Base-by-base conservation (phyloP, 306 rosid species). In the Fragaria ananassa region DNA sequence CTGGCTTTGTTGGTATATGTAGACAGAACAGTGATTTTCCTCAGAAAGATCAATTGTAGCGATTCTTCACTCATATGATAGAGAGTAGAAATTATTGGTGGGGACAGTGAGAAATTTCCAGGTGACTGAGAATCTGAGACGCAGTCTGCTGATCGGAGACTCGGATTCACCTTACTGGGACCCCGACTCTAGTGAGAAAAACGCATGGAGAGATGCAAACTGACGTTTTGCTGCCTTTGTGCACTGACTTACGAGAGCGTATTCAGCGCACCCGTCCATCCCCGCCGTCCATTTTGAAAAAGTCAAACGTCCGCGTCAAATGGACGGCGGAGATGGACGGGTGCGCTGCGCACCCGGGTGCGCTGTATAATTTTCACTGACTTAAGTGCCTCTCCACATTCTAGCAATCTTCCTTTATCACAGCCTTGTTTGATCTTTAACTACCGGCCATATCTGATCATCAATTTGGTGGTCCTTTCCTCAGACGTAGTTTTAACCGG, bases 401-500 rank as follows among this genome's bases (percentile, higher is more conserved):
- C 49, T 56, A 44, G 63, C 54, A 37, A 34, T 68, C 61, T 72
- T 57, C 75, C 81, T 44, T 18, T 29, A 42, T 68, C 56, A 71
- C 19, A 47, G 74, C 57, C 67, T 51, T 15, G 21, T 4, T 76
- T 62, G 81, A 81, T 75, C 51, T 25, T 11, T 81, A 23, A 53
- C 77, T 62, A 51, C 71, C 45, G 25, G 54, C 69, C 66, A 72
- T 72, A 70, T 63, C 42, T 42, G 72, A 71, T 76, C 74, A 64
- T 53, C 64, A 34, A 62, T 76, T 15, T 53, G 25, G 64, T 76
- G 64, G 67, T 42, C 64, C 71, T 29, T 63, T 74, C 19, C 8
- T 31, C 47, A 60, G 58, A 18, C 7, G 21, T 60, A 62, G 41
- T 27, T 6, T 21, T 37, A 37, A 18, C 67, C 9, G 5, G 11